These are phyloP conservation scores for Pyrus communis DNA, from an alignment of 306 rosid genomes.

Conservation along the genomic window DNA sequence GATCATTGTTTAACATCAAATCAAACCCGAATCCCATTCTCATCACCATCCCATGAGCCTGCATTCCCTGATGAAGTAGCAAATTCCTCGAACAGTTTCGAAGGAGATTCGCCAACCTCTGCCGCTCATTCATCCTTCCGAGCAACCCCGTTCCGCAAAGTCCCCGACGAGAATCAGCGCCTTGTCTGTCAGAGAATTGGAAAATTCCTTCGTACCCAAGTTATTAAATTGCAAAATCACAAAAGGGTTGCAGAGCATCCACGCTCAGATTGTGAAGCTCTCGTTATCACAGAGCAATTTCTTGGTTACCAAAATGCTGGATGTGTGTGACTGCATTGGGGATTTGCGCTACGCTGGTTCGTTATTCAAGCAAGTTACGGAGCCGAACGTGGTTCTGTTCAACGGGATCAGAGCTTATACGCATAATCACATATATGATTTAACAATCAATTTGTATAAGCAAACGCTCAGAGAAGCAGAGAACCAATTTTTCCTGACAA, in stretches of 20 bases:
- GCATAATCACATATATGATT: conserved; percentile 24
- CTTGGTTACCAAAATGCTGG: conserved; percentile 62
- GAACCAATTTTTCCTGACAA: conserved; percentile 32
- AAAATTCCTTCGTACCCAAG: conserved; percentile 40
- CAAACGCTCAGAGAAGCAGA: conserved; percentile 36
- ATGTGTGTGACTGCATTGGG: conserved; percentile 39
- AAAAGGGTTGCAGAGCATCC: conserved; percentile 40
- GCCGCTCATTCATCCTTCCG: conserved; percentile 29
- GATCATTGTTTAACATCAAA: conserved; percentile 44
- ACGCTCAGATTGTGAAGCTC: conserved; percentile 38
- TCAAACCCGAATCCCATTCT: conserved; percentile 35
- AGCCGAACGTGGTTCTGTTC: conserved; percentile 51
- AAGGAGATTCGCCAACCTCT: conserved; percentile 25
- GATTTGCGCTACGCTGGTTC: conserved; percentile 32
- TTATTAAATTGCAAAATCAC: conserved; percentile 33
- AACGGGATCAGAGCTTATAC: conserved; percentile 62
- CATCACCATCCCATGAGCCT: conserved; percentile 36
- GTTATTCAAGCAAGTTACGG: conserved; percentile 43
- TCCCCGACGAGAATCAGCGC: conserved; percentile 1
- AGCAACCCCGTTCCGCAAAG: not conserved
- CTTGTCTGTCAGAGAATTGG: conserved; percentile 32
- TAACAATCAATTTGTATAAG: conserved; percentile 36
- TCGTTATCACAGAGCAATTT: conserved; percentile 68
- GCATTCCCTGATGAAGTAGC: conserved; percentile 34
- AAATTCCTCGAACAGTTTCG: conserved; percentile 36